A percentile compares a stretch with the other conserved stretches of the same genome.
phyloP scores from a whole-genome alignment of 345 rosid species.

The Triadica sebifera region DNA sequence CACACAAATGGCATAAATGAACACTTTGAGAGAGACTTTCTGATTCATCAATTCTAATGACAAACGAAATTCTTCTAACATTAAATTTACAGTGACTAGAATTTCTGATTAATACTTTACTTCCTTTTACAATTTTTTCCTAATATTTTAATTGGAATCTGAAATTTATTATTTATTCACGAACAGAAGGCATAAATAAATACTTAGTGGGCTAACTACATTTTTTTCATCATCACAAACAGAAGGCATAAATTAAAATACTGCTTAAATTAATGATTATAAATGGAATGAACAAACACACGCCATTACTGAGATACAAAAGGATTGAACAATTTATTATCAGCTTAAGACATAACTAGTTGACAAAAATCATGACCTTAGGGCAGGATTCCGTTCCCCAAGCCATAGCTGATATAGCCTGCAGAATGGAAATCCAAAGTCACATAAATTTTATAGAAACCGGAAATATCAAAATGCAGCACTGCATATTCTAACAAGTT shows the following conservation, averaged over 20 bases:
- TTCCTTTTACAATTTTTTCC: neutral
- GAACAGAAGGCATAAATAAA: neutral
- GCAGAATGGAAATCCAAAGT: slow-evolving; percentile 13
- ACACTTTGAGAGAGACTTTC: neutral
- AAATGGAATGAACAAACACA: too few species aligned
- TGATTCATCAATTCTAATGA: neutral
- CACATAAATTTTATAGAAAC: neutral
- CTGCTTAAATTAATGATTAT: too few species aligned
- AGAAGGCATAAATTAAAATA: neutral
- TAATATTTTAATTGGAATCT: neutral
- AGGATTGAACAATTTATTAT: too few species aligned
- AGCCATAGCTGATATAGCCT: slow-evolving; percentile 97
- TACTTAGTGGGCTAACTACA: neutral
- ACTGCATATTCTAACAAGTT: neutral
- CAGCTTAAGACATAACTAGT: neutral
- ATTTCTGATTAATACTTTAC: neutral
- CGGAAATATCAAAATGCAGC: neutral
- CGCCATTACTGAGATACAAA: too few species aligned
- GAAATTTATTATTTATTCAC: neutral
- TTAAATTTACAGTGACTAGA: neutral
- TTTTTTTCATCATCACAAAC: neutral
- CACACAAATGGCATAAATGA: neutral
- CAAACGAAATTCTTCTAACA: neutral
- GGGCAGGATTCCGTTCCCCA: slow-evolving; percentile 98
- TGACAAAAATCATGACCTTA: slow-evolving; percentile 48